A percentile compares a stretch with the other conserved stretches of the same genome.
Evolutionary conservation across 805 yeast genomes (phyloP).

Genomic region (Candida piceae): DNA sequence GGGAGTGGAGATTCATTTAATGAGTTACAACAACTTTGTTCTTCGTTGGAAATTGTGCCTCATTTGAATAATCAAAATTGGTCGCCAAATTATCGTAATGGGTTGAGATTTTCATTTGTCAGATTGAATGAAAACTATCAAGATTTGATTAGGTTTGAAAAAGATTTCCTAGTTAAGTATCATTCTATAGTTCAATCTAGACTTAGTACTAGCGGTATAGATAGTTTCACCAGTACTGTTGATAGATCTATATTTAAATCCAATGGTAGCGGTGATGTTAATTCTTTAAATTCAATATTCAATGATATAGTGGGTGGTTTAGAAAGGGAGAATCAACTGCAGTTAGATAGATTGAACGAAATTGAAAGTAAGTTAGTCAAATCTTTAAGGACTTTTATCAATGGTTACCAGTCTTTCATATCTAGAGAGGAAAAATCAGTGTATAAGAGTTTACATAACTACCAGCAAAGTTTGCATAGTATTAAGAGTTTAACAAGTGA

Average conservation of each 20-base stretch:
- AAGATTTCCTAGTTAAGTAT: conserved; percentile 3
- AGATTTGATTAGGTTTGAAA: conserved; percentile 5
- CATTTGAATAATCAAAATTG: conserved; percentile 12
- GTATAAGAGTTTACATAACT: conserved; percentile 2
- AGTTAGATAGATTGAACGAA: conserved; percentile 1
- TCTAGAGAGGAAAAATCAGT: conserved; percentile 1
- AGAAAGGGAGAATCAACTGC: conserved; percentile 2
- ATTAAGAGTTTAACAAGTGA: conserved; percentile 4
- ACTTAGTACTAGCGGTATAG: no score
- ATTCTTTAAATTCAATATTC: conserved; percentile 2
- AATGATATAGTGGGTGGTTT: not conserved
- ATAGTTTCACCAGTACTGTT: no score
- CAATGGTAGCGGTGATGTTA: not conserved
- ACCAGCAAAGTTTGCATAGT: conserved; percentile 1
- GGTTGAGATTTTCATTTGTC: conserved; percentile 6
- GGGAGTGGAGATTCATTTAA: no score
- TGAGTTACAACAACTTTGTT: no score
- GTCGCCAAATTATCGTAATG: conserved; percentile 13
- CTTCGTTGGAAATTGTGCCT: not conserved
- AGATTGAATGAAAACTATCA: conserved; percentile 4
- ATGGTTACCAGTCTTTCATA: conserved; percentile 7
- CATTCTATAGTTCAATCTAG: no score
- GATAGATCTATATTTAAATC: conserved; percentile 2
- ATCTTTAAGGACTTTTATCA: conserved; percentile 7
- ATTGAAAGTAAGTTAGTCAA: conserved; percentile 3